A percentile compares a stretch with the other conserved stretches of the same genome.
These are phyloP conservation scores for Penicillium lagena DNA, from an alignment of 495 filamentous ascomycete genomes.

Conservation along the genomic window DNA sequence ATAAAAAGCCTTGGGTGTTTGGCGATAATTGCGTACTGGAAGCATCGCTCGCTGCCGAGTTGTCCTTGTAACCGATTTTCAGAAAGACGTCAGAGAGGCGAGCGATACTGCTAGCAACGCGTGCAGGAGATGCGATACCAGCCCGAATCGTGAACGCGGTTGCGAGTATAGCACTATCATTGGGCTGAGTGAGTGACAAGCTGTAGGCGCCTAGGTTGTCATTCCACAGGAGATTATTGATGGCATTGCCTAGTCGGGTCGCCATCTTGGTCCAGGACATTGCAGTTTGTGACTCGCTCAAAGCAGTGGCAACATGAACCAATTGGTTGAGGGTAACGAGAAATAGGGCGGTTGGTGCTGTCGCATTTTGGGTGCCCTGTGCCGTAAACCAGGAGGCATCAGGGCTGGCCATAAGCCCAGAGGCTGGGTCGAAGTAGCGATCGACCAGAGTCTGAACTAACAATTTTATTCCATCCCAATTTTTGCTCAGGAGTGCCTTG, in stretches of 20 bases:
- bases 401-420: constrained; percentile 10
- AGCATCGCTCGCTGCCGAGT: neutral
- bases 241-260: constrained; percentile 3
- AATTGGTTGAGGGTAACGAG: constrained; percentile 8
- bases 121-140: constrained; percentile 16
- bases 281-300: neutral
- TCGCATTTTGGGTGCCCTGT: constrained; percentile 1
- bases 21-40: constrained; percentile 7
- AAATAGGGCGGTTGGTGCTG: neutral
- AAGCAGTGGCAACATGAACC: constrained; percentile 1
- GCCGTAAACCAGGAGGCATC: constrained; percentile 9
- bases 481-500: neutral
- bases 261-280: neutral
- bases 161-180: constrained; percentile 12
- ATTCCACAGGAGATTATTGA: constrained; percentile 24
- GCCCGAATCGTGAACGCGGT: constrained; percentile 21
- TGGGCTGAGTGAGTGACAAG: constrained; percentile 1
- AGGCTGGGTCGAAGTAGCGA: constrained; percentile 10
- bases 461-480: constrained; percentile 12
- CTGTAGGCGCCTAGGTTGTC: constrained; percentile 16
- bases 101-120: constrained; percentile 1
- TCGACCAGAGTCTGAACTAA: constrained; percentile 7
- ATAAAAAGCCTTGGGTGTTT: constrained; percentile 11
- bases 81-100: neutral
- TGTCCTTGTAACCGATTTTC: constrained; percentile 10